A percentile compares a stretch with the other conserved stretches of the same genome.
Conservation (phyloP, 164 flowering plant species). For the Stephania yunnanensis region DNA sequence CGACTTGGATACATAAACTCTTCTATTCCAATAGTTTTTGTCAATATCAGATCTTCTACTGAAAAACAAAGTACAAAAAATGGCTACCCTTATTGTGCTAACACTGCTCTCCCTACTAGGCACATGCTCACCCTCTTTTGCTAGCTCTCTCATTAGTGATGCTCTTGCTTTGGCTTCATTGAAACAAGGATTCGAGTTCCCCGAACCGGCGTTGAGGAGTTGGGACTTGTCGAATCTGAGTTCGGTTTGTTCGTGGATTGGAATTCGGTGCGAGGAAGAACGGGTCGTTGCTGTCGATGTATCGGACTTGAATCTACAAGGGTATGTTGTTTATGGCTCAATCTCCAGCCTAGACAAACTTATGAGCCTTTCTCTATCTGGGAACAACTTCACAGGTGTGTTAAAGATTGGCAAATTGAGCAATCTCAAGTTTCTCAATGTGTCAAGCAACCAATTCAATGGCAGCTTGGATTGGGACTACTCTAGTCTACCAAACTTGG, state of each 20-base stretch:
- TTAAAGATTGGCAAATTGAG: conserved; percentile 39
- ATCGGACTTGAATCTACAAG: conserved; percentile 53
- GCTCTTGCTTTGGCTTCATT: conserved; percentile 48
- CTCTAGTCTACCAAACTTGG: conserved; percentile 43
- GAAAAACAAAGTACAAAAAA: conserved; percentile 16
- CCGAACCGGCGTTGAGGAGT: conserved; percentile 28
- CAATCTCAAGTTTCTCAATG: conserved; percentile 47
- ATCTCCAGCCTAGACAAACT: conserved; percentile 50
- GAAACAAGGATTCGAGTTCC: conserved; percentile 45
- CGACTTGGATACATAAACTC: conserved; percentile 25
- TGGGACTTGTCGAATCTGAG: conserved; percentile 54
- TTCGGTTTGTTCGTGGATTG: conserved; percentile 75
- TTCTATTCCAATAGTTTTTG: conserved; percentile 24
- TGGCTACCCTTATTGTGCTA: conserved; percentile 34
- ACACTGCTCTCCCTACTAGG: conserved; percentile 42
- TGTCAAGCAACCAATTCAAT: conserved; percentile 70
- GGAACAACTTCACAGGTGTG: conserved; percentile 67
- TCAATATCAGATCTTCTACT: conserved; percentile 16
- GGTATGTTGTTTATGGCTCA: conserved; percentile 40
- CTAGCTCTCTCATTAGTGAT: conserved; percentile 39
- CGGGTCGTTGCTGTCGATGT: conserved; percentile 60
- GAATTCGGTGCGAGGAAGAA: conserved; percentile 46
- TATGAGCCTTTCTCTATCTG: conserved; percentile 52
- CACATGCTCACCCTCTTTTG: conserved; percentile 25
- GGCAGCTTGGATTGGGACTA: conserved; percentile 75